Evolutionary conservation across 208 protist genomes (phyloP).

Genomic region (Trypanosoma cruzi): DNA sequence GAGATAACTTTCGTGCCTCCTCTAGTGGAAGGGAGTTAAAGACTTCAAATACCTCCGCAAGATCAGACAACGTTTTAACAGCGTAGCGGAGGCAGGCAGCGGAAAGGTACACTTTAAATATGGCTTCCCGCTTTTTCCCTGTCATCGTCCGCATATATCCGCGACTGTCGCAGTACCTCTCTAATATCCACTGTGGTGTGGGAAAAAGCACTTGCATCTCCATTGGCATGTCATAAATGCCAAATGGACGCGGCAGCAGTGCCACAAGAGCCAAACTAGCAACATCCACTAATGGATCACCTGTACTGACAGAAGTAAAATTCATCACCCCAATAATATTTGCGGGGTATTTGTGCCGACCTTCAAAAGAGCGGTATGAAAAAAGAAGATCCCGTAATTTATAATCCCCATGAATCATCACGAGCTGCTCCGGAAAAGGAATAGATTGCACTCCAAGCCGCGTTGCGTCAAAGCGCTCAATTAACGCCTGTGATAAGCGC

Average conservation of each 20-base stretch:
- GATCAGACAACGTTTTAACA: conserved; percentile 33
- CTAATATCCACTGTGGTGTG: conserved; percentile 50
- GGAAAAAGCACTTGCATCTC: conserved; percentile 62
- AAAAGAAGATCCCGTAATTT: conserved; percentile 61
- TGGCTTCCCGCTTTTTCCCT: conserved; percentile 47
- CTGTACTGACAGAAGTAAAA: conserved; percentile 51
- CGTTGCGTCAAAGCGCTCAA: conserved; percentile 55
- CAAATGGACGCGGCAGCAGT: conserved; percentile 47
- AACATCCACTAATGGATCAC: conserved; percentile 72
- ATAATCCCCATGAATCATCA: conserved; percentile 67
- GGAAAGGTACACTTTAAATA: conserved; percentile 77
- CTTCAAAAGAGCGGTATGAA: conserved; percentile 73
- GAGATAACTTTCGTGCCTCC: conserved; percentile 43
- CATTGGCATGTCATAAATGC: conserved; percentile 47
- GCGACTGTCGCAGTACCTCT: conserved; percentile 67
- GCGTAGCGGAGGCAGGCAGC: conserved; percentile 57
- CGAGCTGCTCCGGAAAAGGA: conserved; percentile 51
- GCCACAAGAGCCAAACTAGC: conserved; percentile 55
- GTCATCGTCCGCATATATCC: conserved; percentile 72
- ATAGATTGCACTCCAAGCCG: conserved; percentile 52
- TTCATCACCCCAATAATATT: conserved; percentile 48
- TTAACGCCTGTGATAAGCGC: conserved; percentile 35
- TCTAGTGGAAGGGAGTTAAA: conserved; percentile 15
- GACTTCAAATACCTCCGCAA: conserved; percentile 24
- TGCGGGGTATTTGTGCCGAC: conserved; percentile 72